A percentile compares a stretch with the other conserved stretches of the same genome.
Conservation (phyloP, 2,329 filamentous ascomycete species). For the Colletotrichum tamarilloi region DNA sequence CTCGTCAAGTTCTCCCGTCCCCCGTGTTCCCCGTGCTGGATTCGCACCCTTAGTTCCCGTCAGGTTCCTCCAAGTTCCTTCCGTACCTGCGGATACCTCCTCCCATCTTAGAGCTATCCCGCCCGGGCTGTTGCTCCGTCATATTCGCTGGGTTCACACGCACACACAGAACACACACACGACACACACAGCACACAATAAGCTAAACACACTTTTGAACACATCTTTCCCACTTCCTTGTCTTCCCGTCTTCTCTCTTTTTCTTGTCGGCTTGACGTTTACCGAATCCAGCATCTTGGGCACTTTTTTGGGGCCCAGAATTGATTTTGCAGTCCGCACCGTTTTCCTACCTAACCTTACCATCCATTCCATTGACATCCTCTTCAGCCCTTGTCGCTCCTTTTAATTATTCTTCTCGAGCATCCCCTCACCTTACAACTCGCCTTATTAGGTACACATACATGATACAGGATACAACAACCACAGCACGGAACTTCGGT, state of each 20-base stretch:
- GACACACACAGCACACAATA: neutral
- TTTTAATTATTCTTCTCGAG: neutral
- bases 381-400: conserved; percentile 8
- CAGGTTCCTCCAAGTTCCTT: neutral
- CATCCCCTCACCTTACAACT: neutral
- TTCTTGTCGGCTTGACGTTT: neutral
- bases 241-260: neutral
- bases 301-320: neutral
- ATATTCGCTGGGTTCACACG: neutral
- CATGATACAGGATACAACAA: no score
- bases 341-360: neutral
- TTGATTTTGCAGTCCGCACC: no score
- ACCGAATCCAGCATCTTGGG: neutral
- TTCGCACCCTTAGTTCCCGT: neutral
- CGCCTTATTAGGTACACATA: conserved; percentile 1
- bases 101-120: neutral
- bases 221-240: conserved; percentile 7
- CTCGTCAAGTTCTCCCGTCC: neutral
- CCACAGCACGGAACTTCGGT: no score
- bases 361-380: neutral
- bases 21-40: neutral
- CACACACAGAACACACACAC: neutral
- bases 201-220: neutral
- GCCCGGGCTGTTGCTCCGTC: conserved; percentile 2
- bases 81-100: neutral